Percentiles rank a stretch among this genome's conserved stretches.
Evolutionary conservation across 306 rosid species (phyloP).

Genomic region (Sesbania bispinosa): DNA sequence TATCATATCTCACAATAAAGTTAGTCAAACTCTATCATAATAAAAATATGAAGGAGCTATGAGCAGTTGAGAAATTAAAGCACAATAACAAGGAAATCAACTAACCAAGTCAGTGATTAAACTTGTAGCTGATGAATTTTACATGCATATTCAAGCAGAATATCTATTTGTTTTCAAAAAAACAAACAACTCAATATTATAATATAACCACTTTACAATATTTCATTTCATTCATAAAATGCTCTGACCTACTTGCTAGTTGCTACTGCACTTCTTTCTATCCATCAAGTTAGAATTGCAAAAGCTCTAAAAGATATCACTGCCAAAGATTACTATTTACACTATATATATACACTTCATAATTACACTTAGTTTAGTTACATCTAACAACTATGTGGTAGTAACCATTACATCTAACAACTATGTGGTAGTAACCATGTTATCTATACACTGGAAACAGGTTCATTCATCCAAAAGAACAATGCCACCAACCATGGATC

Average conservation of each 20-base stretch:
- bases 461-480: constrained; percentile 11
- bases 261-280: constrained; percentile 24
- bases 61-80: neutral
- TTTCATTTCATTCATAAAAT: constrained; percentile 17
- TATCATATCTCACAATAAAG: neutral
- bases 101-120: neutral
- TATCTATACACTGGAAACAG: constrained; percentile 28
- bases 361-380: no score
- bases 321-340: constrained; percentile 4
- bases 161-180: no score
- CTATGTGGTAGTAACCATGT: constrained; percentile 14
- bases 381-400: neutral
- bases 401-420: neutral
- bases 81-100: neutral
- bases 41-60: neutral
- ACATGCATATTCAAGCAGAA: no score
- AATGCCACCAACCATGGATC: constrained; percentile 24
- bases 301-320: constrained; percentile 1
- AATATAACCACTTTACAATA: constrained; percentile 33
- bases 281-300: constrained; percentile 25
- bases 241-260: neutral
- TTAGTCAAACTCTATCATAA: no score
- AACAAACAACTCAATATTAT: neutral
- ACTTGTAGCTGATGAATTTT: neutral
- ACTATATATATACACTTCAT: neutral